Base-by-base conservation (phyloP, 768 basidiomycete genomes). In the Exidia glandulosa region DNA sequence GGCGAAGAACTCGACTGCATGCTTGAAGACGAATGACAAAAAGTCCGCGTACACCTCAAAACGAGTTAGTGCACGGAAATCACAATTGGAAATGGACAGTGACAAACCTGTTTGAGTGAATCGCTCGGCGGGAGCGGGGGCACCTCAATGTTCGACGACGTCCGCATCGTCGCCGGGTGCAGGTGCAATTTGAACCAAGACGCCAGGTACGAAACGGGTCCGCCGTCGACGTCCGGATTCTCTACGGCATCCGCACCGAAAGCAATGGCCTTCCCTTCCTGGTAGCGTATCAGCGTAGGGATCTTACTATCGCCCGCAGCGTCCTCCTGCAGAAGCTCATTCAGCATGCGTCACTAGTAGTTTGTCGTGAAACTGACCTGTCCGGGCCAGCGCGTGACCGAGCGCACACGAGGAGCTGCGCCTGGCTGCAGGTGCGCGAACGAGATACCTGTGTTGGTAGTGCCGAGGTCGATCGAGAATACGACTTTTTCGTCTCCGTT, bases 391-490 rank as follows among this genome's bases (percentile, higher is more conserved):
- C 57, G 33, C 2, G 23, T 61, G 36, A 61, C 60, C 31, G 31
- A 27, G 34, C 23, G 32, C 30, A 61, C 48, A 5, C n/a, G 23
- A 3, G 60, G 57, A 16, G 34, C 45, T 32, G 32, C 45, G 12
- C 57, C 57, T 2, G 57, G 60, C 3, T 31, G 23, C 16, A 61
- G 60, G 45, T 58, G 36, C 7, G 60, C 47, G 50, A 58, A 61
- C 2, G 60, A 61, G 10, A 57, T 57, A 4, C 57, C 60, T 32
- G 56, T 58, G 60, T 19, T 58, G 1, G 60, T 61, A 2, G 60
- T 61, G 16, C 60, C 60, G 2, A 58, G 32, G 32, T 61, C 60
- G 27, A 61, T 61, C 36, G 57, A 57, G 25, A 61, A 58, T 25
- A 52, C 60, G 12, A 61, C 32, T 36, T 36, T 36, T 16, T 36